phyloP scores from a whole-genome alignment of 1,284 basidiomycete species.

The Golubevia pallescens region DNA sequence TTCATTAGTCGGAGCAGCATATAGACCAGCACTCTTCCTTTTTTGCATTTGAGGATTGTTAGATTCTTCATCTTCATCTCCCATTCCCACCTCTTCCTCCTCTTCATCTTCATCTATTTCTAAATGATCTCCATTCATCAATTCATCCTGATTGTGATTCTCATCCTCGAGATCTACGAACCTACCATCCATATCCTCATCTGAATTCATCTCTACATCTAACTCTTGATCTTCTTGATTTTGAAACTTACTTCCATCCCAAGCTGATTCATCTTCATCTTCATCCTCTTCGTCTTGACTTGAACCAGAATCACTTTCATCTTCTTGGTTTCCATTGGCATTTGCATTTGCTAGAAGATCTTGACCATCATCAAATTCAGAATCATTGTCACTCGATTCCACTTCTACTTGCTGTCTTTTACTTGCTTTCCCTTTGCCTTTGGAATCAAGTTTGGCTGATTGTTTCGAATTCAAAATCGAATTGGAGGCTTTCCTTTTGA shows the following conservation, averaged over 20 bases:
- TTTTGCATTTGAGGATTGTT: slow-evolving; percentile 37
- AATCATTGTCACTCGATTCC: slow-evolving; percentile 30
- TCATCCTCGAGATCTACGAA: slow-evolving; percentile 51
- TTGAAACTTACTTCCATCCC: slow-evolving; percentile 19
- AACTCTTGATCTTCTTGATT: slow-evolving; percentile 11
- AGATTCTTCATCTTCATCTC: slow-evolving; percentile 64
- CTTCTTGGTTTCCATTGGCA: slow-evolving; percentile 14
- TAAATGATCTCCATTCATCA: slow-evolving; percentile 26
- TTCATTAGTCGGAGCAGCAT: slow-evolving; percentile 68
- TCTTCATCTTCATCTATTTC: slow-evolving; percentile 8
- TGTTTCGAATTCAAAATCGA: not conserved
- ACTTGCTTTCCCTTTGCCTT: not conserved
- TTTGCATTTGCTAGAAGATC: slow-evolving; percentile 31
- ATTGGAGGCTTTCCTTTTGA: not conserved
- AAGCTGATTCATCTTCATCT: slow-evolving; percentile 25
- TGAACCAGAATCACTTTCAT: slow-evolving; percentile 38
- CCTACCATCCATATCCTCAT: slow-evolving; percentile 58
- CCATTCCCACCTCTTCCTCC: slow-evolving; percentile 32
- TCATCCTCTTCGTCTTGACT: slow-evolving; percentile 33
- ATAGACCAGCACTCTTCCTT: slow-evolving; percentile 58
- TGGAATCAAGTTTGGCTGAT: not conserved
- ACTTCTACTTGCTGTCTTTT: not conserved
- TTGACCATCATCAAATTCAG: slow-evolving; percentile 50
- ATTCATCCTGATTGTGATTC: slow-evolving; percentile 24
- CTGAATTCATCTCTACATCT: slow-evolving; percentile 36